Evolutionary conservation across 768 basidiomycete genomes (phyloP).

Genomic region (Russula compacta): DNA sequence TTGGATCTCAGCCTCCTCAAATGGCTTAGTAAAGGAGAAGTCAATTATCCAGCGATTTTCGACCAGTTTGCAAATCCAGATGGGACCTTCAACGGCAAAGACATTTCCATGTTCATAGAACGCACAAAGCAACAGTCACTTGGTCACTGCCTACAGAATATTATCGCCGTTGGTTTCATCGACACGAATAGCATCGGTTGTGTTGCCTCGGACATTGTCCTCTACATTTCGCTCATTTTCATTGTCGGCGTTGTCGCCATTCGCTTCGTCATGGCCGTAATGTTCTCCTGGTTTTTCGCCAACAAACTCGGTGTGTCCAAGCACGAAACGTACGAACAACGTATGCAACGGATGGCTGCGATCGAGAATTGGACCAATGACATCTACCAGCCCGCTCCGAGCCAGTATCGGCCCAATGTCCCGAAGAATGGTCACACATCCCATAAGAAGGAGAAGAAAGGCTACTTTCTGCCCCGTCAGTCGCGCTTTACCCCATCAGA

Average conservation of each 20-base stretch:
- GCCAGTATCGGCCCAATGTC: constrained; percentile 84
- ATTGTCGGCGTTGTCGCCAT: constrained; percentile 95
- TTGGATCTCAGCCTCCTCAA: constrained; percentile 80
- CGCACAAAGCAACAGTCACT: constrained; percentile 59
- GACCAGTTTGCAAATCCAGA: constrained; percentile 63
- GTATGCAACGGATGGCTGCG: constrained; percentile 79
- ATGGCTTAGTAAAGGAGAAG: constrained; percentile 75
- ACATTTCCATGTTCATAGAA: constrained; percentile 79
- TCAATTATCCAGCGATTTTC: constrained; percentile 77
- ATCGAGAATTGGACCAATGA: constrained; percentile 97
- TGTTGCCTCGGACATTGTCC: constrained; percentile 88
- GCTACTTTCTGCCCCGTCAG: constrained; percentile 53
- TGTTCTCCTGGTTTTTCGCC: constrained; percentile 98
- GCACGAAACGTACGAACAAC: constrained; percentile 84
- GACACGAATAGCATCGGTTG: constrained; percentile 94
- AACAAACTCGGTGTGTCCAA: constrained; percentile 92
- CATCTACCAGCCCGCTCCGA: constrained; percentile 90
- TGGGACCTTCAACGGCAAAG: constrained; percentile 69
- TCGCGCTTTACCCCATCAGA: constrained; percentile 74
- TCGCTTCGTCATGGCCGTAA: constrained; percentile 92
- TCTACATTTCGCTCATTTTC: constrained; percentile 92
- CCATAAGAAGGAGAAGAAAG: constrained; percentile 44
- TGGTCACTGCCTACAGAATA: constrained; percentile 78
- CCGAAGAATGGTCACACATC: constrained; percentile 49
- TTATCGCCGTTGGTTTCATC: constrained; percentile 84